Percentiles rank a stretch among this genome's conserved stretches.
phyloP scores from a whole-genome alignment of 1,139 yeast genomes.

The Blastobotrys malaysiensis region DNA sequence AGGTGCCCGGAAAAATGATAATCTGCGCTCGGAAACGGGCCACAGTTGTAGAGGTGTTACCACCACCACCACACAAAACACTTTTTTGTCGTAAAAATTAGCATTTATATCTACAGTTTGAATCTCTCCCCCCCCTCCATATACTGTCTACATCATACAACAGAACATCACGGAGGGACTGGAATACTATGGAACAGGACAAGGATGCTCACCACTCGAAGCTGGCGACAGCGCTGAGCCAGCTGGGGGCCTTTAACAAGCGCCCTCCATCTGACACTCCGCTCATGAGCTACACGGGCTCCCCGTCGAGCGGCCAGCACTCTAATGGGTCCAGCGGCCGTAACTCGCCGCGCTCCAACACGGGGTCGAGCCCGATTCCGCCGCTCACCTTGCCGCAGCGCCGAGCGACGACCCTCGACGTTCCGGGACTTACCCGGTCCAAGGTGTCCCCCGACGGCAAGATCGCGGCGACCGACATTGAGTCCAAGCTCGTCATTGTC shows the following conservation, averaged over 20 bases:
- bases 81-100: not conserved
- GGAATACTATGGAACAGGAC: not conserved
- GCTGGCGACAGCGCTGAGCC: not conserved
- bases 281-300: constrained; percentile 15
- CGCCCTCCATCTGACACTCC: constrained; percentile 27
- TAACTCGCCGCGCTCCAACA: constrained; percentile 16
- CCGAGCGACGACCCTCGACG: constrained; percentile 75
- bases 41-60: not conserved
- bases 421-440: constrained; percentile 87
- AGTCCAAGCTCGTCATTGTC: constrained; percentile 81
- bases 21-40: no score
- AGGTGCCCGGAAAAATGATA: not conserved
- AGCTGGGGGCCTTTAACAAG: constrained; percentile 14
- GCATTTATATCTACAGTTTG: not conserved
- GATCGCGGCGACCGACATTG: constrained; percentile 65
- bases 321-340: constrained; percentile 6
- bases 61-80: not conserved
- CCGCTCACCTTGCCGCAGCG: constrained; percentile 27
- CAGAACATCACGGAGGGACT: no score
- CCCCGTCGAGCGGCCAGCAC: not conserved
- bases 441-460: constrained; percentile 79
- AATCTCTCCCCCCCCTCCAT: not conserved
- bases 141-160: not conserved
- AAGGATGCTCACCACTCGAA: not conserved
- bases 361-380: constrained; percentile 19